Evolutionary conservation across 2,329 filamentous ascomycete species (phyloP), one percentile per base, ranked within the genome.

Genomic region (Dactylellina parvicollis): DNA sequence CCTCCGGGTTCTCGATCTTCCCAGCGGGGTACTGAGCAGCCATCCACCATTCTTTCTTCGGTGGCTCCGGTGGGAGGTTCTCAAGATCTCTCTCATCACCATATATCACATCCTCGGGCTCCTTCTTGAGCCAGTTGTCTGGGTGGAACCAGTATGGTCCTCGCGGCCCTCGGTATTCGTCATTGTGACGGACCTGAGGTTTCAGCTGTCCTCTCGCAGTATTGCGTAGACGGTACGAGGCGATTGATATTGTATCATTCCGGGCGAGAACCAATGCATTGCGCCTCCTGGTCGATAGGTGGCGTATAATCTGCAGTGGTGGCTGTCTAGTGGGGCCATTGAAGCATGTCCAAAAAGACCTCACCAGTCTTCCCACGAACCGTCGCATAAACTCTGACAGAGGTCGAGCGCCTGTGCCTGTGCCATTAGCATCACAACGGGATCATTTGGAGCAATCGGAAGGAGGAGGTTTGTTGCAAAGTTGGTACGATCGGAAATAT

Each of bases 331-430:
- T 54, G 59, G 59, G 52, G 26, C 59, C 18, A 52, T 54, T 32
- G 34, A 20, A 56, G 40, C 30, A 62, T 49, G 57, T 56, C 66
- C 66, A 64, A 49, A 57, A 65, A 72, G 67, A 65, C 67, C 50
- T 72, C 67, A 72, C 59, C 67, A 72, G 67, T 59, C 67, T 60
- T 32, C 59, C 67, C 55, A 26, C 67, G 54, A 52, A 56, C 59
- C 46, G 67, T 72, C 46, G 57, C 67, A 72, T 72, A 72, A 59
- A 72, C 67, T 72, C 52, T 52, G 67, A 54, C 59, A 65, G 46
- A 72, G 38, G 67, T 54, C 28, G 22, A 55, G 24, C 55, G 26
- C 46, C 55, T 47, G 54, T 46, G 54, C 59, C 59, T 59, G 42
- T 59, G 44, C 67, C 67, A 72, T 72, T 65, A 32, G 46, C 50